Conservation (phyloP, 2,329 filamentous ascomycete genomes). For the Raffaelea deltoideospora region DNA sequence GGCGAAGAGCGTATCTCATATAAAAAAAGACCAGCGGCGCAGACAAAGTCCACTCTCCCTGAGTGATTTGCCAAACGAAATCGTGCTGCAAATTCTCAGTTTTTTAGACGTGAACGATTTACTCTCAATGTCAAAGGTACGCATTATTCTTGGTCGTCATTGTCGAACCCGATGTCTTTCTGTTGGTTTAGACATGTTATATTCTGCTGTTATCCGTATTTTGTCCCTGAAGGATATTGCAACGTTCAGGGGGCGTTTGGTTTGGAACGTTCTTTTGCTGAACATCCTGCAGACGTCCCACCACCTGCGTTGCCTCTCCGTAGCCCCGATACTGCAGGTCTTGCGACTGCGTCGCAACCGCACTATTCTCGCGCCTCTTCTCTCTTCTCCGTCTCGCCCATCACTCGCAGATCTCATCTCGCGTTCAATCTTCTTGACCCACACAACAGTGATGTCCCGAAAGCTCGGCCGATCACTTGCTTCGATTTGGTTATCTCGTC, state of each 20-base stretch:
- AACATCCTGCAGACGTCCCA: conserved; percentile 36
- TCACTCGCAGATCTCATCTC: conserved; percentile 45
- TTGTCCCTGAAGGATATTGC: no score
- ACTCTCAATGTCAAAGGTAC: conserved; percentile 38
- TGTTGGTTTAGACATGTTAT: no score
- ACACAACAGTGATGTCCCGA: conserved; percentile 49
- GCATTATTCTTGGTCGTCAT: no score
- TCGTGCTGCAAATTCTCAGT: conserved; percentile 38
- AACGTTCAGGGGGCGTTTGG: no score
- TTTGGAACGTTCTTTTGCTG: background rate
- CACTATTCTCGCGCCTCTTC: conserved; percentile 34
- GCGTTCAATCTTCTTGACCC: conserved; percentile 51
- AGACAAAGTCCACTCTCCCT: conserved; percentile 9
- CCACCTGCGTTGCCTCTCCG: conserved; percentile 44
- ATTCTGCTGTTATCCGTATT: no score
- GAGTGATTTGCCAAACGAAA: conserved; percentile 37
- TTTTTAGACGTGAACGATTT: conserved; percentile 43
- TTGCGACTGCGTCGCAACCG: conserved; percentile 45
- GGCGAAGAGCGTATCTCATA: no score
- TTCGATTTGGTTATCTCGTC: conserved; percentile 48
- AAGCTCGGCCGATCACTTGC: conserved; percentile 47
- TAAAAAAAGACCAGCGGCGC: no score
- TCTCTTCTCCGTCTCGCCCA: conserved; percentile 42
- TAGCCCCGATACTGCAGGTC: conserved; percentile 49
- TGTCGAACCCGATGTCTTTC: no score